A percentile compares a stretch with the other conserved stretches of the same genome.
Conservation (phyloP, 306 rosid genomes). For the Gleditsia sinensis region DNA sequence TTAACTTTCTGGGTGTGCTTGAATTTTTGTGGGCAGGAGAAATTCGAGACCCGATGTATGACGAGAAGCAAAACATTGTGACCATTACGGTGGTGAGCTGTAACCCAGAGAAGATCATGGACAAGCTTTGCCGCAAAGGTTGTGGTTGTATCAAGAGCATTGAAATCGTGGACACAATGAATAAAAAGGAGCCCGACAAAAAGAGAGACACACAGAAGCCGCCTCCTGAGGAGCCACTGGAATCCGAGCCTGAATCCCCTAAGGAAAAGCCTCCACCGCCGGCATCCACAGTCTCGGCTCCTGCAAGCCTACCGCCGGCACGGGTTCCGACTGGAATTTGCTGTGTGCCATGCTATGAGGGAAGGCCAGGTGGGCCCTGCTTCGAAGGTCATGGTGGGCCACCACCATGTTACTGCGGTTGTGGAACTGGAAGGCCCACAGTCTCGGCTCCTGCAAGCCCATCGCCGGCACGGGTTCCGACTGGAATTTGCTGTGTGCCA, state of each 20-base stretch:
- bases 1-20: constrained; percentile 28
- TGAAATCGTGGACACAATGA: constrained; percentile 61
- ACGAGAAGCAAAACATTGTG: constrained; percentile 67
- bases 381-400: no score
- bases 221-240: no score
- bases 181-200: constrained; percentile 33
- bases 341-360: no score
- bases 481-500: constrained; percentile 27
- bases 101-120: constrained; percentile 70
- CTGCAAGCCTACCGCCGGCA: no score
- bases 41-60: constrained; percentile 77
- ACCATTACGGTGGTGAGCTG: constrained; percentile 73
- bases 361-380: no score
- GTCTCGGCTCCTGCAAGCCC: neutral
- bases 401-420: no score
- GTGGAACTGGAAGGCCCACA: no score
- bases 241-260: no score
- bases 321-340: no score
- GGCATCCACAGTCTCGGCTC: neutral
- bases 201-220: no score
- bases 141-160: constrained; percentile 59
- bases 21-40: constrained; percentile 62
- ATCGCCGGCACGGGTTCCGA: constrained; percentile 34
- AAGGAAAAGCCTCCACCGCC: neutral
- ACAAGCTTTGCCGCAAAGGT: constrained; percentile 60